Evolutionary conservation across 352 stramenopile species (phyloP).

Genomic region (Phytopythium oedochilum): DNA sequence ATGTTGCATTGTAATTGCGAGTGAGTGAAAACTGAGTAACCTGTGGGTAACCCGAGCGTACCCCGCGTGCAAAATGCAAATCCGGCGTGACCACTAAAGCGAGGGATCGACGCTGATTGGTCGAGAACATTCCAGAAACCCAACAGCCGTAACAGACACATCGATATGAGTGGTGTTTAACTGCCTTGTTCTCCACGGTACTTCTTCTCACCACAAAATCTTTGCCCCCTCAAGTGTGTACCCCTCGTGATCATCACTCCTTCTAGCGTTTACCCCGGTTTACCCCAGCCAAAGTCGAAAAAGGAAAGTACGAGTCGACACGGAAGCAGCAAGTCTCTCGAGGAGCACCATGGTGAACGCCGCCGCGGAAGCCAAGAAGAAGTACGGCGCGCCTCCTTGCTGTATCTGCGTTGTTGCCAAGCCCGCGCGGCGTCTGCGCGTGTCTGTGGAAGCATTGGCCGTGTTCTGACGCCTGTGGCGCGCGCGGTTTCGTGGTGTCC

Average conservation of each 20-base stretch:
- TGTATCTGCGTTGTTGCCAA: not conserved
- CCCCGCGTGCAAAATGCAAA: not conserved
- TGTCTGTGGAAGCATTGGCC: not conserved
- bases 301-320: not conserved
- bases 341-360: slow-evolving; percentile 50
- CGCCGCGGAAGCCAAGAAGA: slow-evolving; percentile 81
- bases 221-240: not conserved
- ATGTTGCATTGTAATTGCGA: slow-evolving; percentile 5
- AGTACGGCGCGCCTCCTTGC: slow-evolving; percentile 27
- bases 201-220: not conserved
- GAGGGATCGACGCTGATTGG: slow-evolving; percentile 6
- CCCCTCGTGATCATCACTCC: not conserved
- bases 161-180: not conserved
- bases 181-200: not conserved
- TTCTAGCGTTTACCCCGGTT: too few species aligned
- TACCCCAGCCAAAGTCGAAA: not conserved
- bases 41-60: not conserved
- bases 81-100: not conserved
- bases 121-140: slow-evolving; percentile 5
- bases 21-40: too few species aligned
- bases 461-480: not conserved
- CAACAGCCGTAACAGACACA: not conserved
- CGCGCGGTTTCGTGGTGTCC: not conserved
- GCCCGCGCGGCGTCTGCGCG: not conserved
- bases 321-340: not conserved